phyloP scores from a whole-genome alignment of 306 rosid species.

The Sechiopsis laciniata region DNA sequence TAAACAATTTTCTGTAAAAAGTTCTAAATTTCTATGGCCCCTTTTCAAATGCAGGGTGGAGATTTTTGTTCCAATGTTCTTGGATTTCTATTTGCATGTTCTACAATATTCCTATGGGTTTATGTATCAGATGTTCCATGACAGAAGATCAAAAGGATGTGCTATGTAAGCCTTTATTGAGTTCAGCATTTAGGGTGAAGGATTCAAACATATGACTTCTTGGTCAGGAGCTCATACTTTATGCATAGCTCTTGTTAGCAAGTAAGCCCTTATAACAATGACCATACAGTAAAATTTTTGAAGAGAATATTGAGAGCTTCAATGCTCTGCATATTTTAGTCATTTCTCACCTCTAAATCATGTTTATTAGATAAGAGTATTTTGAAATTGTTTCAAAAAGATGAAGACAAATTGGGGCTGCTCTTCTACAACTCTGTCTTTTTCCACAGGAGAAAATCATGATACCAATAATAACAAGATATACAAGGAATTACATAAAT shows the following conservation, averaged over 20 bases:
- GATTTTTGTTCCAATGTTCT: not conserved
- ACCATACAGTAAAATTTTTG: not conserved
- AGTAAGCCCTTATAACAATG: not conserved
- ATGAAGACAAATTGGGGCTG: not conserved
- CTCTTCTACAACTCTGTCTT: not conserved
- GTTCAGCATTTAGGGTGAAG: too few species aligned
- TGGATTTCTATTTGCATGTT: not conserved
- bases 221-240: too few species aligned
- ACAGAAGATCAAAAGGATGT: not conserved
- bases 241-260: too few species aligned
- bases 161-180: conserved; percentile 1
- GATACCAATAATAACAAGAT: not conserved
- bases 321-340: not conserved
- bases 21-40: conserved; percentile 8
- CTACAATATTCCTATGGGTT: not conserved
- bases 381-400: not conserved
- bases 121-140: not conserved
- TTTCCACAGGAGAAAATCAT: not conserved
- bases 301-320: conserved; percentile 2
- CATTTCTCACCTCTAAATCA: not conserved
- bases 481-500: not conserved
- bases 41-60: not conserved
- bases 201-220: too few species aligned
- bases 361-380: not conserved
- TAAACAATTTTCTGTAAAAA: not conserved